Evolutionary conservation across 805 yeast species (phyloP), one percentile per base, ranked within the genome.

Genomic region (Suhomyces prunicola): DNA sequence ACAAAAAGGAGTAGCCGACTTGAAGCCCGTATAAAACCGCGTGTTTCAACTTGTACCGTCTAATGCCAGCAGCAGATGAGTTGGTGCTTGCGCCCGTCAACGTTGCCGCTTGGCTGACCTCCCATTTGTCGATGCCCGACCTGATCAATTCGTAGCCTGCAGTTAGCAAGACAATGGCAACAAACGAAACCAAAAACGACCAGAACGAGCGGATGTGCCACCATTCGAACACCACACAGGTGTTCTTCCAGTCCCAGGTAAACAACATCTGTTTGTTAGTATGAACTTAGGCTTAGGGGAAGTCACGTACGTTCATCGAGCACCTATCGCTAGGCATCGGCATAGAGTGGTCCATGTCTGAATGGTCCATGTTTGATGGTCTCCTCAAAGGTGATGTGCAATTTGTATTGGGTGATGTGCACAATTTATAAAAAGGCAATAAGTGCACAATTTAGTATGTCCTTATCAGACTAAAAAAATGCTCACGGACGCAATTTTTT

Each of bases 141-240:
- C 72, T 78, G n/a, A 83, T 48, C 57, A 71, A 83, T 64, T 88
- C 96, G 65, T 87, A 89, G 1, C 83, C 80, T 44, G 82, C 74
- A 2, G 85, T 74, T 5, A 87, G 52, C 0, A 68, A 55, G 0
- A 74, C 74, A 23, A 88, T 74, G 0, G 78, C 76, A 0, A 80
- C 9, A 40, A 87, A 63, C 1, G 90, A 78, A 6, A 81, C 52
- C 2, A 86, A 6, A 47, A 89, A 78, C 6, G 83, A 85, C 2
- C 68, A 44, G 5, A 70, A 62, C 1, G 85, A 79, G 47, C 73
- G 74, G 50, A 89, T 80, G 59, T 87, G 93, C 96, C 96, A 89
- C 88, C 92, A 86, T 52, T 73, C 70, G 66, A 86, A 87, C 8
- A 89, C 79, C 8, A 89, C 81, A 65, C 96, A 89, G 5, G 88